A percentile compares a stretch with the other conserved stretches of the same genome.
These are phyloP conservation scores for Clarireedia monteithiana DNA, from an alignment of 2,329 filamentous ascomycete species.

Conservation along the genomic window DNA sequence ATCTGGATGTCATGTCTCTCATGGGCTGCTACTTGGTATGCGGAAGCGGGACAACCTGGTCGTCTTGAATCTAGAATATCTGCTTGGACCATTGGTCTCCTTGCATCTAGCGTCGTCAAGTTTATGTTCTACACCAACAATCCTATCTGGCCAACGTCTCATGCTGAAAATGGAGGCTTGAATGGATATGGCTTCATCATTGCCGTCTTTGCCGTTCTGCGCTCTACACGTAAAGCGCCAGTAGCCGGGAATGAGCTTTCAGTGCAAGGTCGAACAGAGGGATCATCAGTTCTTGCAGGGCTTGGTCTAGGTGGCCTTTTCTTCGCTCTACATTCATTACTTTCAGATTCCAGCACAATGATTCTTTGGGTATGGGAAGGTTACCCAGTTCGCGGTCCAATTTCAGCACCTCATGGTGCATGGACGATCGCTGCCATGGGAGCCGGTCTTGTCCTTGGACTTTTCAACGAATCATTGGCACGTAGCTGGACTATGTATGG, in stretches of 20 bases:
- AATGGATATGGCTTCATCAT: constrained; percentile 76
- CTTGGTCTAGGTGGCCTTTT: constrained; percentile 76
- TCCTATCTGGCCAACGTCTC: constrained; percentile 92
- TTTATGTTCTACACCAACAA: constrained; percentile 94
- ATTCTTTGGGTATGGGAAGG: constrained; percentile 98
- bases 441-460: constrained; percentile 65
- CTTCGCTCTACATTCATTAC: constrained; percentile 83
- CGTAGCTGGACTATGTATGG: constrained; percentile 75
- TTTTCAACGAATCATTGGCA: constrained; percentile 62
- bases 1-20: constrained; percentile 74
- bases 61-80: constrained; percentile 76
- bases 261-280: constrained; percentile 48
- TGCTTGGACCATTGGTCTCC: constrained; percentile 72
- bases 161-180: constrained; percentile 82
- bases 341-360: constrained; percentile 98
- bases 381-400: constrained; percentile 81
- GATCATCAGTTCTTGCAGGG: constrained; percentile 64
- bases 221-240: constrained; percentile 64
- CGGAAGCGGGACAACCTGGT: constrained; percentile 64
- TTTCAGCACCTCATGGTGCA: constrained; percentile 83
- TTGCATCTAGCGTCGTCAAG: constrained; percentile 81
- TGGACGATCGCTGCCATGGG: constrained; percentile 85
- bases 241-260: constrained; percentile 33
- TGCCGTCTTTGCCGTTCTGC: constrained; percentile 65
- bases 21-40: constrained; percentile 76